Base-by-base conservation (phyloP, 2,329 filamentous ascomycete species). In the Diaporthe longicolla region DNA sequence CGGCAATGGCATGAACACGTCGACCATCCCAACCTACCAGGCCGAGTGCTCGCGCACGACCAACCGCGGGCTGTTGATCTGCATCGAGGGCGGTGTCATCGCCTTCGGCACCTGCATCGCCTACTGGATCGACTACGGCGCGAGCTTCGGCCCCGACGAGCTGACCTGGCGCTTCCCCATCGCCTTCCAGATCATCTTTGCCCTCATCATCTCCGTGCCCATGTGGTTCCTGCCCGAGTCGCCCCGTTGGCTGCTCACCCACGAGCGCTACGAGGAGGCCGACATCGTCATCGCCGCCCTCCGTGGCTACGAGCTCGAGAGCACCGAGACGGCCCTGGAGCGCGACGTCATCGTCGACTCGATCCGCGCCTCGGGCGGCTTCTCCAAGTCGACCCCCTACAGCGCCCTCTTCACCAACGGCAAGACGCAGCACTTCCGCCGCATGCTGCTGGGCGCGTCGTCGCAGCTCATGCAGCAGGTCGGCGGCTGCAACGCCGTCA, bases 371-470 rank as follows among this genome's bases (percentile, higher is more conserved):
- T 88, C 86, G 32, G 88, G 86, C 37, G 83, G 83, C 73, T 81
- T 80, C 52, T 84, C 83, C 54, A 86, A 85, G 83, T 84, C 80
- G 76, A 87, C 85, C 0, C 86, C 85, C 0, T 79, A 88, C 79
- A 88, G 86, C 76, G 87, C 89, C 0, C 84, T 92, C 1, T 86
- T 92, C 78, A 91, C 89, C 1, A 85, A 87, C 65, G 90, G 91
- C 75, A 91, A 90, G 82, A 92, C 89, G 0, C 91, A 93, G 81
- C 90, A 93, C 78, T 89, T 92, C 82, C 88, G 91, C 10, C 87
- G 91, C 45, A 91, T 92, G 86, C 76, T 92, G 70, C 86, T 93
- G 8, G 91, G 90, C 4, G 85, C 88, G 0, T 87, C 86, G 11
- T 86, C 86, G 7, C 90, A 92, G 80, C 84, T 92, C 57, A 90